phyloP scores from a whole-genome alignment of 2,329 filamentous ascomycete species.

The Fusarium dimerum region DNA sequence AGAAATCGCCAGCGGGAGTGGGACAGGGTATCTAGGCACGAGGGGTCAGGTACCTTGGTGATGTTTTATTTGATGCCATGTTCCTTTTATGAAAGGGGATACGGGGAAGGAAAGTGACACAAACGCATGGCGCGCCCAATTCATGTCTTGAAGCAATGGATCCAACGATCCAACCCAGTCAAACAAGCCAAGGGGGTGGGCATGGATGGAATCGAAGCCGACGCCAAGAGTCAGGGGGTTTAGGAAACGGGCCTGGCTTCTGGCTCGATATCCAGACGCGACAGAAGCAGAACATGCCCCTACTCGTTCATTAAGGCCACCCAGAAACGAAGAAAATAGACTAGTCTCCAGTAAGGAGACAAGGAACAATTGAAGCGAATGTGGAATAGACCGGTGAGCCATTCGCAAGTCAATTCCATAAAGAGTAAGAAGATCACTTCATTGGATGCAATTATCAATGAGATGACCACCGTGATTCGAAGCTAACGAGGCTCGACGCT shows the following conservation, averaged over 20 bases:
- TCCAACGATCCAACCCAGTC: constrained; percentile 29
- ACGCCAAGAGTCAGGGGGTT: constrained; percentile 12
- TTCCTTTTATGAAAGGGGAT: constrained; percentile 33
- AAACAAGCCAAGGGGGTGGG: constrained; percentile 26
- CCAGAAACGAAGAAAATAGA: background rate
- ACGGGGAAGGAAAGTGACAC: constrained; percentile 32
- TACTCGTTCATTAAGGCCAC: too few relatives aligned
- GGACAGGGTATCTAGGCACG: constrained; percentile 22
- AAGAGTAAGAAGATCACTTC: background rate
- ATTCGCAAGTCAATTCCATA: background rate
- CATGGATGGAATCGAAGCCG: constrained; percentile 26
- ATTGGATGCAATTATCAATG: too few relatives aligned
- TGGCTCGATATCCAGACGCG: constrained; percentile 9
- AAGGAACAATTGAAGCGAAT: constrained; percentile 3
- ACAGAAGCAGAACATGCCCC: too few relatives aligned
- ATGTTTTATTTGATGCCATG: constrained; percentile 34
- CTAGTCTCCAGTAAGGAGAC: background rate
- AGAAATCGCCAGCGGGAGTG: constrained; percentile 17
- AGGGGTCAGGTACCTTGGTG: constrained; percentile 24
- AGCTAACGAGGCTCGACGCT: background rate
- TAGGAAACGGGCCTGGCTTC: background rate
- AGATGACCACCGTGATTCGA: background rate
- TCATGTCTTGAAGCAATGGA: constrained; percentile 35
- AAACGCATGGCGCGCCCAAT: constrained; percentile 30
- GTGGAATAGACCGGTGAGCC: background rate